A percentile compares a stretch with the other conserved stretches of the same genome.
phyloP scores from a whole-genome alignment of 2,329 filamentous ascomycete species.

The Sporothrix protearum region DNA sequence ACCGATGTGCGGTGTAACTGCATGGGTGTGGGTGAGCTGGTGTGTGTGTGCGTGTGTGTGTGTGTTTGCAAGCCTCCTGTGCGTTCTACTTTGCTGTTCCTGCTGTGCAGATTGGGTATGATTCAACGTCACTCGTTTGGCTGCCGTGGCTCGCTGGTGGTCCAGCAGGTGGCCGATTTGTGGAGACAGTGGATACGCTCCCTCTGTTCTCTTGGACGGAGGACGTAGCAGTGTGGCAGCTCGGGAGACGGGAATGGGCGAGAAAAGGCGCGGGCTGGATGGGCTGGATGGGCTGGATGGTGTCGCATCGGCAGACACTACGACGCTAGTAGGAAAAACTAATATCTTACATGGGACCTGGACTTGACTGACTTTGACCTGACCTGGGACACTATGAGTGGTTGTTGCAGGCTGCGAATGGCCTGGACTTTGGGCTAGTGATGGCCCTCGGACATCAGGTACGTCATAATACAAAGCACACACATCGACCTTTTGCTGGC shows the following conservation, averaged over 20 bases:
- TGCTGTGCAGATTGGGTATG: slow-evolving; percentile 6
- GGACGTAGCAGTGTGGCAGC: neutral
- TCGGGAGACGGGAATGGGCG: slow-evolving; percentile 15
- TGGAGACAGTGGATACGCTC: neutral
- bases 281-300: neutral
- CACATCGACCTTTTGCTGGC: too few species aligned
- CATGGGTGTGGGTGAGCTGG: neutral
- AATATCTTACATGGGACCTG: slow-evolving; percentile 11
- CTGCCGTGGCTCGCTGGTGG: slow-evolving; percentile 4
- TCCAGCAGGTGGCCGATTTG: neutral
- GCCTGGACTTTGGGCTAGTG: neutral
- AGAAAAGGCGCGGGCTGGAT: neutral
- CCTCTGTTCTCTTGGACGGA: neutral
- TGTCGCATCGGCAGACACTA: slow-evolving; percentile 4
- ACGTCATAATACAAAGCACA: too few species aligned
- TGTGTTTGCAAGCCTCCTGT: neutral
- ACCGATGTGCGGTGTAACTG: neutral
- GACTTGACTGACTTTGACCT: neutral
- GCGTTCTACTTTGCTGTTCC: neutral
- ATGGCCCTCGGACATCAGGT: too few species aligned
- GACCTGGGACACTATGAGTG: neutral
- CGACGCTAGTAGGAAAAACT: neutral
- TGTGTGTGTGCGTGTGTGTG: neutral
- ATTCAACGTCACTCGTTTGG: neutral
- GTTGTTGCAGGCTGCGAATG: too few species aligned